Evolutionary conservation across 75 land plant genomes (phyloP).

Genomic region (Pseudotsuga menziesii): DNA sequence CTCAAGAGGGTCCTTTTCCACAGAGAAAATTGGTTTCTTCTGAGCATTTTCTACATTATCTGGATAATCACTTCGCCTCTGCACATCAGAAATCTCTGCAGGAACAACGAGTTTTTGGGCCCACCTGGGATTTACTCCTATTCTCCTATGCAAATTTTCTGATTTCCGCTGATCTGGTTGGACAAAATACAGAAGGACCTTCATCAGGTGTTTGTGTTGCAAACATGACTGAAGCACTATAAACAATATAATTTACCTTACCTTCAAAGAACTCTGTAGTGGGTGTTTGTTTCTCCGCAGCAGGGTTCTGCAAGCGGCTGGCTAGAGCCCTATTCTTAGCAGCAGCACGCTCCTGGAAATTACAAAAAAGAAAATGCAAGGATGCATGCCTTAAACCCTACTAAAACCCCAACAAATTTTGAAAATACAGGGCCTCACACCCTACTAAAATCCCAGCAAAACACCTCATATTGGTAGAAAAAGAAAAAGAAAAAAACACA

Average conservation of each 20-base stretch:
- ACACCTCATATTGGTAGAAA: too few species aligned
- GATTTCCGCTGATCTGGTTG: constrained; percentile 1
- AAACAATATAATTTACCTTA: not conserved
- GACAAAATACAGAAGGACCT: not conserved
- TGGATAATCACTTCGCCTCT: not conserved
- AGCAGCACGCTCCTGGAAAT: not conserved
- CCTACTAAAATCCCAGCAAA: too few species aligned
- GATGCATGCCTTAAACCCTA: not conserved
- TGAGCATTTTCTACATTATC: not conserved
- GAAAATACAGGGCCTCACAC: too few species aligned
- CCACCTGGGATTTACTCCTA: constrained; percentile 7
- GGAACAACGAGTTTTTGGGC: not conserved
- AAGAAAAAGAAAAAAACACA: too few species aligned
- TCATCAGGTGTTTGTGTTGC: not conserved
- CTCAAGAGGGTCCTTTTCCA: constrained; percentile 1
- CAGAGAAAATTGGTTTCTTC: not conserved
- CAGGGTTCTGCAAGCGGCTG: not conserved
- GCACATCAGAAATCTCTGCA: constrained; percentile 1
- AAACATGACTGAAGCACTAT: not conserved
- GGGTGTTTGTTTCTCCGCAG: not conserved
- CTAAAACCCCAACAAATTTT: not conserved
- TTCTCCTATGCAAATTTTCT: constrained; percentile 1
- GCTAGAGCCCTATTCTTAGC: not conserved
- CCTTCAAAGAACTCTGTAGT: constrained; percentile 2
- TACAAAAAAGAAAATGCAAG: not conserved